Evolutionary conservation across 129 eudicot species (phyloP).

Genomic region (Flaveria ramosissima): DNA sequence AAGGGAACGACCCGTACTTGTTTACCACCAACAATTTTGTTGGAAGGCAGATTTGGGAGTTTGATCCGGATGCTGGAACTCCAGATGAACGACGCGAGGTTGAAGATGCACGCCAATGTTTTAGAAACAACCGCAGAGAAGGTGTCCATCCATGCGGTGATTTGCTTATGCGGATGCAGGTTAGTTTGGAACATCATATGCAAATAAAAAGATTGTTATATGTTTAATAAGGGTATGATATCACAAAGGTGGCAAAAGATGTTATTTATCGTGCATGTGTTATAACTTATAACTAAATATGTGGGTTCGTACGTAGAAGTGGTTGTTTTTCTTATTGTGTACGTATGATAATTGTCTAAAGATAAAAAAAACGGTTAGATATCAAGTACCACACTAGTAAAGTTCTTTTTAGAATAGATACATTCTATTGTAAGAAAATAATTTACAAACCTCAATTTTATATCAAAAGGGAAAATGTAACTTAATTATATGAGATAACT

Average conservation of each 20-base stretch:
- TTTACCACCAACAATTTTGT: conserved; percentile 70
- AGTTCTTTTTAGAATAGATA: neutral
- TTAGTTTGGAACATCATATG: neutral
- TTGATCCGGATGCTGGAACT: conserved; percentile 59
- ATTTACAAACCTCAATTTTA: neutral
- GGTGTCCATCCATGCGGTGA: conserved; percentile 67
- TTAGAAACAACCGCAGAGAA: conserved; percentile 31
- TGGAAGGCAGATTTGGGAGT: conserved; percentile 78
- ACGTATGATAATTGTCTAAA: neutral
- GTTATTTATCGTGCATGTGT: neutral
- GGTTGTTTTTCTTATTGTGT: neutral
- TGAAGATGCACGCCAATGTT: conserved; percentile 54
- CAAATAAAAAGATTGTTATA: neutral
- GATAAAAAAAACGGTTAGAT: neutral
- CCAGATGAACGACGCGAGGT: conserved; percentile 45
- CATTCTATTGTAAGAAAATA: neutral
- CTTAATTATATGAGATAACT: neutral
- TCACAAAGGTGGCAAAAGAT: neutral
- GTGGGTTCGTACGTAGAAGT: neutral
- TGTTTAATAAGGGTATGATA: neutral
- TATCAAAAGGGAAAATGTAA: neutral
- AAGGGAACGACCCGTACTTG: conserved; percentile 69
- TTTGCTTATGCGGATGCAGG: conserved; percentile 78
- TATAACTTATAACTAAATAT: neutral
- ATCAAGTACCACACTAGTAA: neutral